A percentile compares a stretch with the other conserved stretches of the same genome.
These are phyloP conservation scores for Tolypocladium nubicola DNA, from an alignment of 2,329 filamentous ascomycete species.

Conservation along the genomic window DNA sequence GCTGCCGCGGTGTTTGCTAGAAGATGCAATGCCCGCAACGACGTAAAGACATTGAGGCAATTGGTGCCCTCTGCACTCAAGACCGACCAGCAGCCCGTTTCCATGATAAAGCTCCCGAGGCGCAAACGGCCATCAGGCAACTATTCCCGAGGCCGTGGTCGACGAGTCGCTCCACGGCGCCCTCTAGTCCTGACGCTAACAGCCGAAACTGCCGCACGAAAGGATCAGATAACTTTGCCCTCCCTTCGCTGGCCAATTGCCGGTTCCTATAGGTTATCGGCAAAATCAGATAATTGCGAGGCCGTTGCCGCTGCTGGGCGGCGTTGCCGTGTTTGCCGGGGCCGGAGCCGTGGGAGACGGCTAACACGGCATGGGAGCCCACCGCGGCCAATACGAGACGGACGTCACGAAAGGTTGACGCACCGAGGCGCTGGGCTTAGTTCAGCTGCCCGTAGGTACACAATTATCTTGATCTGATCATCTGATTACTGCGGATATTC, in stretches of 20 bases:
- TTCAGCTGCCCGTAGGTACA: neutral
- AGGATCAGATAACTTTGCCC: neutral
- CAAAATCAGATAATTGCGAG: neutral
- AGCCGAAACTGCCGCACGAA: neutral
- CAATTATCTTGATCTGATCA: neutral
- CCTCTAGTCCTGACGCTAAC: neutral
- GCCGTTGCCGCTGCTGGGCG: neutral
- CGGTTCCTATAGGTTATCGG: neutral
- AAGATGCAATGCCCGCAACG: neutral
- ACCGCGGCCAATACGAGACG: neutral
- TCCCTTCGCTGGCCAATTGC: neutral
- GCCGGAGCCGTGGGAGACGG: neutral
- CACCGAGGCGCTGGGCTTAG: neutral
- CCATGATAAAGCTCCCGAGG: neutral
- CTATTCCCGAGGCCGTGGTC: neutral
- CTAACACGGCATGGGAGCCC: neutral
- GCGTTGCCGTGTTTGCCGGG: neutral
- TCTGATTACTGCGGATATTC: neutral
- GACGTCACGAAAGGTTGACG: neutral
- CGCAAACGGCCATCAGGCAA: neutral
- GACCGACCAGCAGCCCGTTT: neutral
- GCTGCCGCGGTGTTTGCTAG: neutral
- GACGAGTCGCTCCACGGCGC: neutral
- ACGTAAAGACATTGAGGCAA: neutral
- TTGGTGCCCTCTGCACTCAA: neutral